phyloP scores from a whole-genome alignment of 2,329 filamentous ascomycete species.

The Sclerotinia sclerotiorum region DNA sequence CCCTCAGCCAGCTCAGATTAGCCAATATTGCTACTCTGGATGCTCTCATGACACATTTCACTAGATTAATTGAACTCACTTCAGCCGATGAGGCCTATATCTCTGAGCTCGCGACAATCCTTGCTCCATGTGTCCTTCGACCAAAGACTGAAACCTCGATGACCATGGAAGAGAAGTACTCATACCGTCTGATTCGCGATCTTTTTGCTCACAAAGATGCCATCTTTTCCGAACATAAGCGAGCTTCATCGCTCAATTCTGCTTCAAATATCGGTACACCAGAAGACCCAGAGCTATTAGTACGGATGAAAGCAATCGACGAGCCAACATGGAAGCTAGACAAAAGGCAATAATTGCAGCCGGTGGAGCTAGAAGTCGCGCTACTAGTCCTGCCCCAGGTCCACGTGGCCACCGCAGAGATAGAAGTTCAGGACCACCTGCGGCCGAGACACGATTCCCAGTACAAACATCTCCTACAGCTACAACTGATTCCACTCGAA shows the following conservation, averaged over 20 bases:
- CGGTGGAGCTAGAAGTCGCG: constrained; percentile 64
- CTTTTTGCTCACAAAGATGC: constrained; percentile 90
- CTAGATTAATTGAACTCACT: constrained; percentile 90
- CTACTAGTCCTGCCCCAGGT: constrained; percentile 68
- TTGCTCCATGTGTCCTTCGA: constrained; percentile 85
- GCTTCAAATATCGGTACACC: constrained; percentile 57
- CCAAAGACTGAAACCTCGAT: constrained; percentile 85
- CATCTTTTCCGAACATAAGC: constrained; percentile 95
- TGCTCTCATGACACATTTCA: constrained; percentile 97
- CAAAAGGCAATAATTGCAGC: constrained; percentile 71
- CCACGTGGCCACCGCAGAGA: constrained; percentile 71
- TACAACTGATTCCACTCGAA: constrained; percentile 46
- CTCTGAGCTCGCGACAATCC: constrained; percentile 65
- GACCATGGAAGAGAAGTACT: constrained; percentile 93
- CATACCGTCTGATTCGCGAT: constrained; percentile 85
- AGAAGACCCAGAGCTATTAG: constrained; percentile 83
- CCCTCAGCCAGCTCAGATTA: constrained; percentile 87
- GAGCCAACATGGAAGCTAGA: constrained; percentile 90
- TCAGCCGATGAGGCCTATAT: constrained; percentile 91
- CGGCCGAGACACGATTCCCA: constrained; percentile 78
- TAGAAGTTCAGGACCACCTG: constrained; percentile 68
- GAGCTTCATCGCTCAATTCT: constrained; percentile 70
- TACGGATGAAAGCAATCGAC: constrained; percentile 92
- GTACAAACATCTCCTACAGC: constrained; percentile 66
- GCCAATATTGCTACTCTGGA: constrained; percentile 99